Conservation (phyloP, 495 filamentous ascomycete genomes). For the Aspergillus avenaceus region DNA sequence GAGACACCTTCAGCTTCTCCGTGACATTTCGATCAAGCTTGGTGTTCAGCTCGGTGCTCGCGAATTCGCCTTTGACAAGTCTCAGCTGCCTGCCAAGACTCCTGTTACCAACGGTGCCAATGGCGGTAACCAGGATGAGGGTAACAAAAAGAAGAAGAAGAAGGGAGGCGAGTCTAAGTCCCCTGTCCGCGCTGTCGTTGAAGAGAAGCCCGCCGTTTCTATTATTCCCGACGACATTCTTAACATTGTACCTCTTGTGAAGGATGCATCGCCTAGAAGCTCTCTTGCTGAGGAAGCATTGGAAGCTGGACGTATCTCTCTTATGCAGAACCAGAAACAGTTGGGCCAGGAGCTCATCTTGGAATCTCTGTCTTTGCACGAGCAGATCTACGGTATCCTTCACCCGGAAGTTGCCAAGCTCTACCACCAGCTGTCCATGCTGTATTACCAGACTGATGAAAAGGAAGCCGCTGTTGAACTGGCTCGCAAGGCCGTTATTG, state of each 20-base stretch:
- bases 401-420: constrained; percentile 95
- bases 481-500: constrained; percentile 92
- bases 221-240: constrained; percentile 83
- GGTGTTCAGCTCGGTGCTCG: constrained; percentile 84
- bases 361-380: constrained; percentile 91
- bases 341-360: constrained; percentile 93
- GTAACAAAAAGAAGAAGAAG: constrained; percentile 83
- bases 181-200: constrained; percentile 39
- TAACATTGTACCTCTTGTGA: constrained; percentile 88
- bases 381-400: constrained; percentile 97
- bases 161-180: constrained; percentile 51
- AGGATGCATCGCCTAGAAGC: constrained; percentile 86
- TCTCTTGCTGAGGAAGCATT: constrained; percentile 91
- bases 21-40: constrained; percentile 84
- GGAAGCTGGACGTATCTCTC: constrained; percentile 90
- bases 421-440: constrained; percentile 90
- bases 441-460: constrained; percentile 94
- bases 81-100: constrained; percentile 32
- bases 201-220: constrained; percentile 40
- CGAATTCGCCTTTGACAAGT: constrained; percentile 69
- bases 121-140: constrained; percentile 40
- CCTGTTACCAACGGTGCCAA: constrained; percentile 41
- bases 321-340: constrained; percentile 92
- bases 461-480: constrained; percentile 93
- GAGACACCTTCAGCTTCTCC: constrained; percentile 77